Evolutionary conservation across 1,284 basidiomycete species (phyloP).

Genomic region (Boletus subluridellus): DNA sequence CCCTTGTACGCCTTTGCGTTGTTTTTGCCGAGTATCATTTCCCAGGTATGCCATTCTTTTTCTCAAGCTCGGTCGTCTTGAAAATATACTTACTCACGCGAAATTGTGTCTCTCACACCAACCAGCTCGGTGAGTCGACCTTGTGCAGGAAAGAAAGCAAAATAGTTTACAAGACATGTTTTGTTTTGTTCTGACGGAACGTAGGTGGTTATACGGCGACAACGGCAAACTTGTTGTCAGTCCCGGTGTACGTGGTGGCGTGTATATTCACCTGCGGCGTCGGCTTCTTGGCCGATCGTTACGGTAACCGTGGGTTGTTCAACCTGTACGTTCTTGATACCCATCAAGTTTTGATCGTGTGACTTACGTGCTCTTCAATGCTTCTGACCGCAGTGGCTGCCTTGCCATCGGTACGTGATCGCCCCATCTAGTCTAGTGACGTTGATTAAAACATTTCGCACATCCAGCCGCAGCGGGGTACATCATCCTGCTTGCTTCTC

Average conservation of each 20-base stretch:
- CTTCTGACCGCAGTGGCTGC: conserved; percentile 28
- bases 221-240: conserved; percentile 68
- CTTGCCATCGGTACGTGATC: conserved; percentile 37
- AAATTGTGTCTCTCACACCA: neutral
- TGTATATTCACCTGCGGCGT: conserved; percentile 62
- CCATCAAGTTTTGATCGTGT: neutral
- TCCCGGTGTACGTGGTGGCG: conserved; percentile 66
- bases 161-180: conserved; percentile 12
- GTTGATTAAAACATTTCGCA: conserved; percentile 1
- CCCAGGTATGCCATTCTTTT: conserved; percentile 41
- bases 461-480: conserved; percentile 52
- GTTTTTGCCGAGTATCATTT: conserved; percentile 72
- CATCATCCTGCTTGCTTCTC: conserved; percentile 62
- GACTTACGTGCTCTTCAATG: neutral
- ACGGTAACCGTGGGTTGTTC: conserved; percentile 56
- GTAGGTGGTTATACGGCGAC: conserved; percentile 67
- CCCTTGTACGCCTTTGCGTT: conserved; percentile 71
- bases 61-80: neutral
- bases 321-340: conserved; percentile 49
- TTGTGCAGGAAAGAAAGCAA: neutral
- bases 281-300: conserved; percentile 60
- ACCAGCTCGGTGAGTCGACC: conserved; percentile 45
- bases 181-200: neutral
- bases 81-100: neutral
- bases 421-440: neutral